Evolutionary conservation across 805 yeast genomes (phyloP), one percentile per base, ranked within the genome.

Genomic region (Candida verbasci): DNA sequence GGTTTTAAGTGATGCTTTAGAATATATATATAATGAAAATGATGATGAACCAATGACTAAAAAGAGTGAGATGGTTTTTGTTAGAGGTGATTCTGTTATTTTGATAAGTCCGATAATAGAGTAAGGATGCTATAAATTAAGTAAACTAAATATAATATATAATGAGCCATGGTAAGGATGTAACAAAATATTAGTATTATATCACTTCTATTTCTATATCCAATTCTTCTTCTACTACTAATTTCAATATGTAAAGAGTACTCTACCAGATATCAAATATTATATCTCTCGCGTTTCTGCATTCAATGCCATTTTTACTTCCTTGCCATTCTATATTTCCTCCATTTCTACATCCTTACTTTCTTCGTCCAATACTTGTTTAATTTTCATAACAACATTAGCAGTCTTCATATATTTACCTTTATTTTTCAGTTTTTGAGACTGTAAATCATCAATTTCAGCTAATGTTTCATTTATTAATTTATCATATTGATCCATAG

Each of bases 1-100:
- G 72, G 96, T 93, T 25, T 73, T 93, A 44, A 87, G 97, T 48
- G 95, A 93, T 50, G 96, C 95, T 6, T 75, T 73, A 37, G 99
- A 93, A 55, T 85, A 84, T 1, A 78, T 89, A 25, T 86, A 76
- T 56, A 73, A 68, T 22, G 79, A 71, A 4, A 75, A 70, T 3
- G 8, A 6, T 4, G 49, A 43, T n/a, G 22, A 34, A 15, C 31
- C 34, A 10, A 29, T 3, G 16, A 65, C 63, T 24, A 83, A 80
- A 52, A 72, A 73, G 43, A 74, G 87, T 12, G 96, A 86, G 38
- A 86, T 93, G 88, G 80, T 93, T 29, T 91, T 91, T 62, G 89
- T 93, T 11, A 81, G 99, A 66, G 99, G 99, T n/a, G 98, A 93
- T 62, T 80, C 94, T 3, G 97, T 93, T 29, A 86, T 94, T 34